phyloP scores from a whole-genome alignment of 169 alveolate species.

The Eimeria necatrix region DNA sequence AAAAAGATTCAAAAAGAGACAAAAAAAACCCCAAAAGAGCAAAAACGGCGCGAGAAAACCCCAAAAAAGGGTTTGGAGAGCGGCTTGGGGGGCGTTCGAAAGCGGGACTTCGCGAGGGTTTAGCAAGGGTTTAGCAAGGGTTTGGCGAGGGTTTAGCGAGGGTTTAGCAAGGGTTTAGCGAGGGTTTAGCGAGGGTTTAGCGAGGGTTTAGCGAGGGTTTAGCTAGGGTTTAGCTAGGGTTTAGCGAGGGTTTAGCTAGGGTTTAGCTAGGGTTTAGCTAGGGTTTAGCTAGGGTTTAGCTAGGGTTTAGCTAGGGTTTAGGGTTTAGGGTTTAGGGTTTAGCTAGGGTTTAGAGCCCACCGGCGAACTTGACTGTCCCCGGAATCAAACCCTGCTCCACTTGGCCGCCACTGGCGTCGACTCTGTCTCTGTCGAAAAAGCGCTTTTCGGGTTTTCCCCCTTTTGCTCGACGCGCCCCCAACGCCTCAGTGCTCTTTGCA shows the following conservation, averaged over 20 bases:
- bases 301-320: not conserved
- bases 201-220: too few species aligned
- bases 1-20: too few species aligned
- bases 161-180: too few species aligned
- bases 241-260: too few species aligned
- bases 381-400: constrained; percentile 70
- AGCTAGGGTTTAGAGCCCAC: too few species aligned
- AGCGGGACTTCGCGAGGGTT: too few species aligned
- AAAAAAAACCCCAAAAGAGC: too few species aligned
- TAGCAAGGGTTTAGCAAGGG: too few species aligned
- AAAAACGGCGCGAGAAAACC: not conserved
- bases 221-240: too few species aligned
- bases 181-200: too few species aligned
- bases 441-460: constrained; percentile 35
- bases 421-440: constrained; percentile 56
- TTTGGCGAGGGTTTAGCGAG: too few species aligned
- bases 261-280: too few species aligned
- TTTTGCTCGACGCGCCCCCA: not conserved
- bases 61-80: not conserved
- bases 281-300: not conserved
- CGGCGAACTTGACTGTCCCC: constrained; percentile 71
- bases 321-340: not conserved
- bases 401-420: constrained; percentile 71
- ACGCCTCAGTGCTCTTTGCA: not conserved
- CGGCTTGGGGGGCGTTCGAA: not conserved